Conservation (phyloP, 768 basidiomycete species). For the Floccularia luteovirens region DNA sequence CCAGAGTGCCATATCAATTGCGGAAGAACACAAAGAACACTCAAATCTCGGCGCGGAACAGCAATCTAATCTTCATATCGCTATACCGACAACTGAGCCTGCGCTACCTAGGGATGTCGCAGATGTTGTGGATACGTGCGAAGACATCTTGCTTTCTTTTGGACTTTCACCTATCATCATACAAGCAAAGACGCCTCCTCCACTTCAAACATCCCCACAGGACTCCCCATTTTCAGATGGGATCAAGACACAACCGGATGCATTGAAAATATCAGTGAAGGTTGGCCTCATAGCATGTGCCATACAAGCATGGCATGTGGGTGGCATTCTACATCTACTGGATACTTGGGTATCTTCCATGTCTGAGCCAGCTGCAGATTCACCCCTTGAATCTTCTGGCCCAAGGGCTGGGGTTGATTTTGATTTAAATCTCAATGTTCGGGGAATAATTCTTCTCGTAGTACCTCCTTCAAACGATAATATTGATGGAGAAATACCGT, state of each 20-base stretch:
- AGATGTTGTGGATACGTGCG: conserved; percentile 13
- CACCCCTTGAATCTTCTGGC: conserved; percentile 3
- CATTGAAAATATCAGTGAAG: conserved; percentile 29
- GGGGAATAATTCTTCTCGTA: conserved; percentile 40
- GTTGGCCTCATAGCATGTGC: conserved; percentile 49
- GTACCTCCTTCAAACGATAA: conserved; percentile 32
- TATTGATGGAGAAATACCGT: conserved; percentile 6
- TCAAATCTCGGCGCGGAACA: too few species aligned
- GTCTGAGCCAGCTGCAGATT: conserved; percentile 7
- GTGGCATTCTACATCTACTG: conserved; percentile 34
- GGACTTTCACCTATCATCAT: conserved; percentile 55
- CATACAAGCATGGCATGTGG: conserved; percentile 49
- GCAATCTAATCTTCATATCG: too few species aligned
- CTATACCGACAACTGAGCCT: too few species aligned
- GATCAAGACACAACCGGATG: conserved; percentile 14
- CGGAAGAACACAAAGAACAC: neutral
- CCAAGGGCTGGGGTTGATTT: neutral
- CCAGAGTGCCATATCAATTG: conserved; percentile 56
- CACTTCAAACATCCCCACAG: conserved; percentile 10
- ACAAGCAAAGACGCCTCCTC: conserved; percentile 40
- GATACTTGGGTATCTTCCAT: conserved; percentile 18
- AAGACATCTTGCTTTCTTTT: conserved; percentile 52
- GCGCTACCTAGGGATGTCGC: too few species aligned
- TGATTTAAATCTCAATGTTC: conserved; percentile 8
- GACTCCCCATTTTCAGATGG: conserved; percentile 6